A percentile compares a stretch with the other conserved stretches of the same genome.
These are phyloP conservation scores for Oemleria cerasiformis DNA, from an alignment of 306 rosid genomes.

Conservation along the genomic window DNA sequence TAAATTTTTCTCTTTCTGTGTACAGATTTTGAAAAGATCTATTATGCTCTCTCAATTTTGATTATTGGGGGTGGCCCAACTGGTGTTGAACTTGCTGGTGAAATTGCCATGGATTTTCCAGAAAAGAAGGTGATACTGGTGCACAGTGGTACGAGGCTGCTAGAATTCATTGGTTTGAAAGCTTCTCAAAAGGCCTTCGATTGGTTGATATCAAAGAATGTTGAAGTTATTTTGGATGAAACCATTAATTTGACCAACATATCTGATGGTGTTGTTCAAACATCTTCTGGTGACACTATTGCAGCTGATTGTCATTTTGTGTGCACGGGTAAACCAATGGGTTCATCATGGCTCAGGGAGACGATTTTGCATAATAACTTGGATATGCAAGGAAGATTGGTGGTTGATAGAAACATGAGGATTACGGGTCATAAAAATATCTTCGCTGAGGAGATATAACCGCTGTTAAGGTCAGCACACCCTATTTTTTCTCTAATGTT, in stretches of 20 bases:
- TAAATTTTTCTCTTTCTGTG: background rate
- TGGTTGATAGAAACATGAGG: constrained; percentile 38
- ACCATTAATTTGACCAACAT: constrained; percentile 23
- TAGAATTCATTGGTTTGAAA: constrained; percentile 37
- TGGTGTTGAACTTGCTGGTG: constrained; percentile 47
- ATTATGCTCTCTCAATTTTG: constrained; percentile 30
- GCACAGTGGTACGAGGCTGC: constrained; percentile 39
- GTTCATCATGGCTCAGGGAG: constrained; percentile 35
- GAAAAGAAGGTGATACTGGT: constrained; percentile 34
- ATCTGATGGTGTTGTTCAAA: constrained; percentile 26
- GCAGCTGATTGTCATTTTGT: constrained; percentile 40
- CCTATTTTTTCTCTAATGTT: background rate
- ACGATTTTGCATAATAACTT: constrained; percentile 25
- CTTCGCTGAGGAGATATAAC: constrained; percentile 46
- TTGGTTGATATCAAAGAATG: constrained; percentile 41
- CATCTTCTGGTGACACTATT: constrained; percentile 33
- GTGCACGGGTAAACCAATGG: constrained; percentile 32
- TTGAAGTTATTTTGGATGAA: constrained; percentile 41
- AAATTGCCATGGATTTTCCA: constrained; percentile 34
- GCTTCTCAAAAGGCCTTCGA: constrained; percentile 41
- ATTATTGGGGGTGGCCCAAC: constrained; percentile 47
- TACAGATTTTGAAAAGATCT: constrained; percentile 36
- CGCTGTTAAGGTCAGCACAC: constrained; percentile 25
- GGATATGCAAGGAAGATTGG: constrained; percentile 32
- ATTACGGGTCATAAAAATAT: constrained; percentile 36